Percentiles rank a stretch among this genome's conserved stretches.
Conservation (phyloP, 2,329 filamentous ascomycete genomes). For the Emmonsia crescens region DNA sequence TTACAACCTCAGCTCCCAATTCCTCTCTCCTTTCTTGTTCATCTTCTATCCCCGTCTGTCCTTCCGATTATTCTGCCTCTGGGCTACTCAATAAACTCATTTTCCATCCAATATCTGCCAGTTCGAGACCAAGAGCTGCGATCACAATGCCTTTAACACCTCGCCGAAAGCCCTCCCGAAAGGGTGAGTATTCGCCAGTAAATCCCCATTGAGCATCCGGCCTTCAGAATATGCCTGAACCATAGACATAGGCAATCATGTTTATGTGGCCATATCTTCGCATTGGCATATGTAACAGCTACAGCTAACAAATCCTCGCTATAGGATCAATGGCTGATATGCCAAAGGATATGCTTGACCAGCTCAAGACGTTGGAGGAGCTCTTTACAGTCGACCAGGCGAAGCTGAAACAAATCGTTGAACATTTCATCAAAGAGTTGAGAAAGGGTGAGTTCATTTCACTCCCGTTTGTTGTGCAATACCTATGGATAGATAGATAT, state of each 20-base stretch:
- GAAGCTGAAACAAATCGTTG: slow-evolving; percentile 81
- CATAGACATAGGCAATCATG: not conserved
- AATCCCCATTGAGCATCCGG: slow-evolving; percentile 4
- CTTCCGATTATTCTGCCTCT: not conserved
- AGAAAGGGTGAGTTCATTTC: slow-evolving; percentile 57
- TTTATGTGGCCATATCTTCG: not conserved
- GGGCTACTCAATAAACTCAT: not conserved
- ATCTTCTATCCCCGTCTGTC: not conserved
- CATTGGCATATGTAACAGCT: not conserved
- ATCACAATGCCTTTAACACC: slow-evolving; percentile 55
- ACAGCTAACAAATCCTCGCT: not conserved
- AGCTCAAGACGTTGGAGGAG: slow-evolving; percentile 77
- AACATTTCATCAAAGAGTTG: slow-evolving; percentile 82
- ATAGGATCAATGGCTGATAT: slow-evolving; percentile 83
- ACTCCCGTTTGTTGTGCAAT: not conserved
- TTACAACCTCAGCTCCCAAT: not conserved
- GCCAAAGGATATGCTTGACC: slow-evolving; percentile 67
- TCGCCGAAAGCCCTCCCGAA: slow-evolving; percentile 56
- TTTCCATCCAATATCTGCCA: not conserved
- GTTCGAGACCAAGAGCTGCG: not conserved
- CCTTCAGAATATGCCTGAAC: not conserved
- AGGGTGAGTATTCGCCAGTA: slow-evolving; percentile 48
- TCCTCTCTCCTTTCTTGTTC: not conserved
- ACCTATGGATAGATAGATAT: not conserved
- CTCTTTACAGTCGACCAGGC: slow-evolving; percentile 65